Evolutionary conservation across 1,284 basidiomycete genomes (phyloP).

Genomic region (Cronartium quercuum): DNA sequence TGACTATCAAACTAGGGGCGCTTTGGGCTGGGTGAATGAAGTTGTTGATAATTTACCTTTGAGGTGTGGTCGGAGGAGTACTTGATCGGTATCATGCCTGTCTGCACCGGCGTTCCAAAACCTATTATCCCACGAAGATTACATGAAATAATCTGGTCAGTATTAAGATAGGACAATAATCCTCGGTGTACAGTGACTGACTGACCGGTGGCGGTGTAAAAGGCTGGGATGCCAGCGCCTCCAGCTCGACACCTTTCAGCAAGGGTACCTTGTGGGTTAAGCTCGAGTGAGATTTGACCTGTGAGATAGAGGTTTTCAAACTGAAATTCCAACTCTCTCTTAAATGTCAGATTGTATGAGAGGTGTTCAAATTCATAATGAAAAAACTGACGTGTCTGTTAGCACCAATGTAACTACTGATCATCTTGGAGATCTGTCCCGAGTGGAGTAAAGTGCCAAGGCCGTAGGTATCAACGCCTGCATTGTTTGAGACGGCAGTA

Average conservation of each 20-base stretch:
- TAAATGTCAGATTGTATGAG: neutral
- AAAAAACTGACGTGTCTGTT: conserved; percentile 51
- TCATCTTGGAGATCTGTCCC: conserved; percentile 73
- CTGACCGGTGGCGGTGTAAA: conserved; percentile 83
- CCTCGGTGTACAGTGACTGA: neutral
- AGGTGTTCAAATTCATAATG: neutral
- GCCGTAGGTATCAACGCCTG: conserved; percentile 68
- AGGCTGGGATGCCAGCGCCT: conserved; percentile 89
- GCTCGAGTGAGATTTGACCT: conserved; percentile 74
- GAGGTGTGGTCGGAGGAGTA: conserved; percentile 45
- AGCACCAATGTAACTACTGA: conserved; percentile 72
- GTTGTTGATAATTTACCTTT: conserved; percentile 10
- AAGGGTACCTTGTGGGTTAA: conserved; percentile 83
- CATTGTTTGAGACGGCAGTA: conserved; percentile 85
- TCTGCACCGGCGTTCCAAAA: conserved; percentile 51
- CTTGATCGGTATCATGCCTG: conserved; percentile 50
- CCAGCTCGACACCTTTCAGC: conserved; percentile 85
- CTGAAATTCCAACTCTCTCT: neutral
- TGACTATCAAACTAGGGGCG: neutral
- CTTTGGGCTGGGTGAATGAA: neutral
- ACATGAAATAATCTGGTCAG: neutral
- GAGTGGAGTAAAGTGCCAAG: conserved; percentile 71
- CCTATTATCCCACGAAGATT: conserved; percentile 17
- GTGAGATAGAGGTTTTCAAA: conserved; percentile 62
- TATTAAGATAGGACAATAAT: neutral